Evolutionary conservation across 177 flowering plant species (phyloP), one percentile per base, ranked within the genome.

Genomic region (Viscum album): DNA sequence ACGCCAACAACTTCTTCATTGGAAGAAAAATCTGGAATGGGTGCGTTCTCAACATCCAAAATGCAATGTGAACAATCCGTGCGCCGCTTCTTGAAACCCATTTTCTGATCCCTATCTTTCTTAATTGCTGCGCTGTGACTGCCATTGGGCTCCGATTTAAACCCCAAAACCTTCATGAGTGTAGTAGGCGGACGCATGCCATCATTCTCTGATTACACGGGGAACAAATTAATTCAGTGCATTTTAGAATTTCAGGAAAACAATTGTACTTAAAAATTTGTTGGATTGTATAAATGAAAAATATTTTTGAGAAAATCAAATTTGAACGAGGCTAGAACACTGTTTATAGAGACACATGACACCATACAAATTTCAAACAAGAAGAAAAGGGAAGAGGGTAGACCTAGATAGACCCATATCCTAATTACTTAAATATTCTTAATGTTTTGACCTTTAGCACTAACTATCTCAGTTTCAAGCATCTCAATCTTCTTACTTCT

Each of bases 1-100:
- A 92, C 90, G 71, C 98, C 98, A 63, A 90, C 93, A 50, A 86
- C 96, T 66, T 76, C 84, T 78, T 92, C 86, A 79, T 80, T 81
- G 29, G 83, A 67, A 50, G 91, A 83, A 74, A 83, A 85, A 69
- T 78, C 86, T 31, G 96, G 93, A 74, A 92, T 70, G 16, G 88
- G 88, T 63, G 76, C 39, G 78, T 84, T 85, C 58, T 84, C 90
- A 73, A 90, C 74, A 74, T 92, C 98, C 75, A 90, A 72, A 76
- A 90, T 90, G 82, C 95, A 92, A 75, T 68, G 81, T 15, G 93
- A 86, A 77, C 94, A 90, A 43, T 89, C 89, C 80, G 79, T 85
- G 68, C 88, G 96, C 56, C 87, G 79, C 78, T 83, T 92, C 78
- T 85, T 92, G 72, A 80, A 82, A 71, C 76, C 78, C 71, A 73